These are phyloP conservation scores for Pinus albicaulis DNA, from an alignment of 75 land plant genomes.

Conservation along the genomic window DNA sequence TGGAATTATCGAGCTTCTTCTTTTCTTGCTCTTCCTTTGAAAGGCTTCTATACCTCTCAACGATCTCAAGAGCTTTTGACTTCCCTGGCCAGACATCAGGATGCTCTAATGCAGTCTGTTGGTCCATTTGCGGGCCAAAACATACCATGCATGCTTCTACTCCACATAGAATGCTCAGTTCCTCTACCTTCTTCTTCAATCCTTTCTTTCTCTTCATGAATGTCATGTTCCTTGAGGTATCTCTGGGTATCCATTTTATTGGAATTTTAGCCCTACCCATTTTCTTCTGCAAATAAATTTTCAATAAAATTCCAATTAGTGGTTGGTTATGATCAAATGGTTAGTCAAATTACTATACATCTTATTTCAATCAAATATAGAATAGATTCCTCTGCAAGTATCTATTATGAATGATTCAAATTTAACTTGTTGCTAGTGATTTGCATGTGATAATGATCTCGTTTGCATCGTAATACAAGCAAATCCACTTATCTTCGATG, in stretches of 20 bases:
- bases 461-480: too few relatives aligned
- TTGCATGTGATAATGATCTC: too few relatives aligned
- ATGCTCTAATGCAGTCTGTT: slow-evolving; percentile 6
- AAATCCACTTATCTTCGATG: too few relatives aligned
- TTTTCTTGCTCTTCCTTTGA: slow-evolving; percentile 59
- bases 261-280: slow-evolving; percentile 47
- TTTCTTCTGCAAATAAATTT: slow-evolving; percentile 1
- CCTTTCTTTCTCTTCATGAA: slow-evolving; percentile 58
- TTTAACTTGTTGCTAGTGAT: too few relatives aligned
- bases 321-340: neutral
- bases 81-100: slow-evolving; percentile 28
- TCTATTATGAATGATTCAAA: too few relatives aligned
- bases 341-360: neutral
- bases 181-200: slow-evolving; percentile 59
- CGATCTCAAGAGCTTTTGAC: slow-evolving; percentile 14
- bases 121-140: slow-evolving; percentile 30
- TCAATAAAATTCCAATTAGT: neutral
- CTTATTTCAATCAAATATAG: neutral
- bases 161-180: slow-evolving; percentile 59
- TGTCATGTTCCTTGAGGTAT: slow-evolving; percentile 47
- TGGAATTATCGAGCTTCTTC: slow-evolving; percentile 71
- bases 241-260: slow-evolving; percentile 41
- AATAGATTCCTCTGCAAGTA: too few relatives aligned
- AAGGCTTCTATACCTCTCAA: slow-evolving; percentile 28
- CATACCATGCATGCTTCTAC: slow-evolving; percentile 52